phyloP scores from a whole-genome alignment of 768 basidiomycete genomes.

The Suillus variegatus region DNA sequence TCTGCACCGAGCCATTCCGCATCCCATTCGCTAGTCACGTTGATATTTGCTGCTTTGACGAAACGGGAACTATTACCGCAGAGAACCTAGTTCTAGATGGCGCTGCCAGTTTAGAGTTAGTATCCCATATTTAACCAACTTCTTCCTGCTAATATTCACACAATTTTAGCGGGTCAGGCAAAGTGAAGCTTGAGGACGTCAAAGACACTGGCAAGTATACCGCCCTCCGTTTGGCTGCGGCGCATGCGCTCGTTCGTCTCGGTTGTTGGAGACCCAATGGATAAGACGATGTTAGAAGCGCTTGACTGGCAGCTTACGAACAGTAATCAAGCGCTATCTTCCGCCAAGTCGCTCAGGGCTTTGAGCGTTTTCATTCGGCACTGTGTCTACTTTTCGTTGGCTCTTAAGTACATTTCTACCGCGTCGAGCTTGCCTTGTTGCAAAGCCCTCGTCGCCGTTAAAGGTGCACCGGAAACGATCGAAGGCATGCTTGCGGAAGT shows the following conservation, averaged over 20 bases:
- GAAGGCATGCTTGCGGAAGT: constrained; percentile 77
- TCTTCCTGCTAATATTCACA: constrained; percentile 4
- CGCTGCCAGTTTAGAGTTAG: constrained; percentile 87
- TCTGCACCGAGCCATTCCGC: constrained; percentile 98
- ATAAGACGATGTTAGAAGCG: constrained; percentile 91
- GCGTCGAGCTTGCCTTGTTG: constrained; percentile 68
- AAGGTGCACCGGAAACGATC: constrained; percentile 97
- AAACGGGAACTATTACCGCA: constrained; percentile 98
- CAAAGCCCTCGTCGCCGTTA: constrained; percentile 71
- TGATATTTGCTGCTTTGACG: constrained; percentile 99
- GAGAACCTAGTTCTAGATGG: constrained; percentile 95
- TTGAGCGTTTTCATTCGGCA: constrained; percentile 74
- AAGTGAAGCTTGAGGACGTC: constrained; percentile 71
- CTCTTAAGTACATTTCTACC: constrained; percentile 97
- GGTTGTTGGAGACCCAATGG: constrained; percentile 99
- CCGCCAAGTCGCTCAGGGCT: constrained; percentile 51
- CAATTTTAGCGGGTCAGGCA: constrained; percentile 54
- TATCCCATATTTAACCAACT: constrained; percentile 10
- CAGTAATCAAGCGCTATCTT: constrained; percentile 69
- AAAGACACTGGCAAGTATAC: constrained; percentile 78
- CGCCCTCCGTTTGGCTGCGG: constrained; percentile 85
- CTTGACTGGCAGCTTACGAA: constrained; percentile 83
- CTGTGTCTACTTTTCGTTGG: constrained; percentile 98
- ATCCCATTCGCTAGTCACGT: constrained; percentile 95
- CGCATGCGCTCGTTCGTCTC: constrained; percentile 91